Evolutionary conservation across 495 filamentous ascomycete species (phyloP).

Genomic region (Penicillium lividum): DNA sequence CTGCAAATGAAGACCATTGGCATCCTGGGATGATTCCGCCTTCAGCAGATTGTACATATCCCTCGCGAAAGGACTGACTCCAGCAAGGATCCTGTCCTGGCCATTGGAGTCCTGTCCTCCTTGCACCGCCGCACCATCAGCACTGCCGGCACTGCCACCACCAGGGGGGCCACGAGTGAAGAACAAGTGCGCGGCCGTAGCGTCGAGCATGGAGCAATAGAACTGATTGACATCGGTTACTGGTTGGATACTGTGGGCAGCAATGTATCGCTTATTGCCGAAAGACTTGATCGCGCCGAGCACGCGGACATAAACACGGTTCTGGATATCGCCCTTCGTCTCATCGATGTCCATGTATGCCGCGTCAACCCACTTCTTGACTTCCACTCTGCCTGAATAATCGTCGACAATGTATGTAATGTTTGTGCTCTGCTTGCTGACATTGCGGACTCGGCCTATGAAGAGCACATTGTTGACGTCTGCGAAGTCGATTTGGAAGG

Average conservation of each 20-base stretch:
- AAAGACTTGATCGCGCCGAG: constrained; percentile 77
- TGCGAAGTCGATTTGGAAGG: constrained; percentile 75
- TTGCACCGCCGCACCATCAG: constrained; percentile 43
- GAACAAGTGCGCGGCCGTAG: constrained; percentile 81
- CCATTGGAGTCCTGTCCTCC: constrained; percentile 40
- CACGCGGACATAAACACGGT: constrained; percentile 79
- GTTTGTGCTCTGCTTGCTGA: constrained; percentile 85
- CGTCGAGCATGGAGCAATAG: constrained; percentile 84
- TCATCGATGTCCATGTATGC: constrained; percentile 51
- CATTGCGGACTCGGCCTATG: constrained; percentile 84
- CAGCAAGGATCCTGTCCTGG: constrained; percentile 39
- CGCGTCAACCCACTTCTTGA: constrained; percentile 85
- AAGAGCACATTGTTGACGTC: constrained; percentile 68
- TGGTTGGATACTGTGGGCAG: constrained; percentile 76
- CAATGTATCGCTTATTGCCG: constrained; percentile 76
- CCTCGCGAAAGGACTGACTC: constrained; percentile 56
- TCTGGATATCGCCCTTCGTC: constrained; percentile 50
- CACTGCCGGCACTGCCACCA: constrained; percentile 29
- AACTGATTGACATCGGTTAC: constrained; percentile 88
- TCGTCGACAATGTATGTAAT: constrained; percentile 92
- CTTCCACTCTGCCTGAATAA: constrained; percentile 89
- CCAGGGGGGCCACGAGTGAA: constrained; percentile 73
- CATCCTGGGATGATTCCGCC: constrained; percentile 62
- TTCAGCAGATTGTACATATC: constrained; percentile 69
- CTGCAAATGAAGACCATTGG: constrained; percentile 79